Conservation (phyloP, 768 basidiomycete species). For the Tylopilus plumbeoviolaceoides region DNA sequence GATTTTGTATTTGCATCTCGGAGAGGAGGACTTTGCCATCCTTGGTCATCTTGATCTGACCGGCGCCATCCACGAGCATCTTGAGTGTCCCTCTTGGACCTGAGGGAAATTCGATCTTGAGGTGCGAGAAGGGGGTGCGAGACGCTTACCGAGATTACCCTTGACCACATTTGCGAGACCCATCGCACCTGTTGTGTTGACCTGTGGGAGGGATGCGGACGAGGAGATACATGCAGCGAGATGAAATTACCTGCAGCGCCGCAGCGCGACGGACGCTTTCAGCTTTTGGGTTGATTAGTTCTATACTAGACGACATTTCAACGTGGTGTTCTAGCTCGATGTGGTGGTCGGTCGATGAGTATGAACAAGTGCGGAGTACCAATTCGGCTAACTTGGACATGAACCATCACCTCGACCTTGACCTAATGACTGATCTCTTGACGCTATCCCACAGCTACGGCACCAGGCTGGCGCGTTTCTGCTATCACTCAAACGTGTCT, state of each 20-base stretch:
- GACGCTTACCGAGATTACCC: constrained; percentile 82
- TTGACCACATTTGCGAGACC: constrained; percentile 97
- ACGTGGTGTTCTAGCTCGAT: constrained; percentile 19
- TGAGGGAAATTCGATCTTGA: constrained; percentile 34
- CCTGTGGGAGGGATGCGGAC: constrained; percentile 43
- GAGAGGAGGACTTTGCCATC: constrained; percentile 97
- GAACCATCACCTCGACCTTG: constrained; percentile 29
- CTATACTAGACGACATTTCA: constrained; percentile 72
- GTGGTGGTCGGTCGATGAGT: constrained; percentile 12
- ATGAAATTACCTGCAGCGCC: constrained; percentile 72
- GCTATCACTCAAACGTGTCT: constrained; percentile 24
- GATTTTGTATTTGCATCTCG: constrained; percentile 99
- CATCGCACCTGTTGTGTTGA: constrained; percentile 92
- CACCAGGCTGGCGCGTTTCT: constrained; percentile 33
- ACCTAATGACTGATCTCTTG: constrained; percentile 13
- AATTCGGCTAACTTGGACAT: constrained; percentile 24
- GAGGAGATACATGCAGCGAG: constrained; percentile 16
- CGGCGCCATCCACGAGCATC: constrained; percentile 98
- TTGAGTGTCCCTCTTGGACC: constrained; percentile 97
- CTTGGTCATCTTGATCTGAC: constrained; percentile 99
- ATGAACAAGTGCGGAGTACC: constrained; percentile 27
- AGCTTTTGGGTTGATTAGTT: constrained; percentile 95
- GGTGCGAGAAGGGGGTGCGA: constrained; percentile 11
- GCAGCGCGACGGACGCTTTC: constrained; percentile 89
- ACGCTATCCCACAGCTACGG: constrained; percentile 13